These are phyloP conservation scores for Silene noctiflora DNA, from an alignment of 179 eudicot genomes.

Conservation along the genomic window DNA sequence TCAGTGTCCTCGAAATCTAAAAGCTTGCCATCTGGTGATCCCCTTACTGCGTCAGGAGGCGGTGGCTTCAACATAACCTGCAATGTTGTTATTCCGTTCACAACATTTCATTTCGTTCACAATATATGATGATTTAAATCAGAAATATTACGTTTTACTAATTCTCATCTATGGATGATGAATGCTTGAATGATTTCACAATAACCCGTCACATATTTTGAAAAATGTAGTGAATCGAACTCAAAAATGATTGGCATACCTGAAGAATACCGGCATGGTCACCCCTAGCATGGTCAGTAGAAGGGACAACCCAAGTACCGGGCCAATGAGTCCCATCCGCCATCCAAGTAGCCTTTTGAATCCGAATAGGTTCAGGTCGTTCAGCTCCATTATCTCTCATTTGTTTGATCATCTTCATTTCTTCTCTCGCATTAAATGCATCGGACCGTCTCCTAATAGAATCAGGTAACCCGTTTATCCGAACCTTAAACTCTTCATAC, in stretches of 20 bases:
- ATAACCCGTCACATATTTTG: no score
- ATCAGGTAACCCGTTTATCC: constrained; percentile 78
- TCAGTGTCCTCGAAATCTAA: constrained; percentile 70
- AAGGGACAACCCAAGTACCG: constrained; percentile 63
- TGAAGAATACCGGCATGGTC: constrained; percentile 78
- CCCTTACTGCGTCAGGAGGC: constrained; percentile 54
- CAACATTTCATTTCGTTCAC: no score
- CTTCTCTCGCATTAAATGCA: constrained; percentile 83
- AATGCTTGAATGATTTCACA: no score
- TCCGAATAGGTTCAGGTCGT: constrained; percentile 48
- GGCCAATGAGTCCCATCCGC: constrained; percentile 99
- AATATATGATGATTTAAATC: no score
- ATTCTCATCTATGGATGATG: no score
- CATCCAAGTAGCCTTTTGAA: constrained; percentile 89
- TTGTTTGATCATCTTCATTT: constrained; percentile 64
- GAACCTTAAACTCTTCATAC: constrained; percentile 90
- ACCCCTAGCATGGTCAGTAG: constrained; percentile 63
- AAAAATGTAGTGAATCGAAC: no score
- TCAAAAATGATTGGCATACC: constrained; percentile 23
- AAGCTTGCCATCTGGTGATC: constrained; percentile 42
- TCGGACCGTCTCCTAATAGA: constrained; percentile 80
- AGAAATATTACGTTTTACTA: no score
- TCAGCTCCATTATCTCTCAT: constrained; percentile 57
- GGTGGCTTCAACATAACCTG: constrained; percentile 89
- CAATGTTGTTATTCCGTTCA: not conserved